phyloP scores from a whole-genome alignment of 1,284 basidiomycete genomes.

The Austroboletus niveus region DNA sequence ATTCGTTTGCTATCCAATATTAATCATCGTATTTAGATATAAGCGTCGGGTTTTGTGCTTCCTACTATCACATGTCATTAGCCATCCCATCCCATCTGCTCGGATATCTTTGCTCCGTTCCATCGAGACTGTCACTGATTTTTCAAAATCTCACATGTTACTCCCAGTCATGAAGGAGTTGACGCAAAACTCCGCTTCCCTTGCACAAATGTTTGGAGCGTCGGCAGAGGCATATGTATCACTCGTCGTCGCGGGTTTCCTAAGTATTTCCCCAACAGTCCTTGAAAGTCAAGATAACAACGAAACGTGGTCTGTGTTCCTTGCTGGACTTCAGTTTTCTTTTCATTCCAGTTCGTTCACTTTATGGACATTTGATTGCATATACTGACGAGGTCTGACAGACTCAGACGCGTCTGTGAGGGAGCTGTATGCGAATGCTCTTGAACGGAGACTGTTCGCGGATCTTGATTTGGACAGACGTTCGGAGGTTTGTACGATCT shows the following conservation, averaged over 20 bases:
- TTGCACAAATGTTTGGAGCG: conserved; percentile 22
- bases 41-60: conserved; percentile 78
- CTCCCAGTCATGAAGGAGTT: conserved; percentile 57
- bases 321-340: conserved; percentile 42
- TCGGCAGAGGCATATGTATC: conserved; percentile 43
- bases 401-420: conserved; percentile 34
- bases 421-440: conserved; percentile 39
- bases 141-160: conserved; percentile 64
- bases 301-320: conserved; percentile 49
- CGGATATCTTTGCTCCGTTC: conserved; percentile 60
- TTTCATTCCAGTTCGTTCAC: conserved; percentile 45
- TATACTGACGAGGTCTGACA: conserved; percentile 16
- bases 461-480: conserved; percentile 52
- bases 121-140: conserved; percentile 60
- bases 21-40: conserved; percentile 47
- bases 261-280: conserved; percentile 43
- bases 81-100: conserved; percentile 50
- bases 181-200: conserved; percentile 26
- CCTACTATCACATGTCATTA: conserved; percentile 78
- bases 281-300: conserved; percentile 41
- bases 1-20: neutral
- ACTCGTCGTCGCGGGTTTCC: conserved; percentile 56
- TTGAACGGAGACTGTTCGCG: conserved; percentile 54
- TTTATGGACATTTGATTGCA: neutral
- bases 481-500: conserved; percentile 49